Percentiles rank a stretch among this genome's conserved stretches.
Evolutionary conservation across 2,329 filamentous ascomycete genomes (phyloP).

Genomic region (Paecilomyces variotii): DNA sequence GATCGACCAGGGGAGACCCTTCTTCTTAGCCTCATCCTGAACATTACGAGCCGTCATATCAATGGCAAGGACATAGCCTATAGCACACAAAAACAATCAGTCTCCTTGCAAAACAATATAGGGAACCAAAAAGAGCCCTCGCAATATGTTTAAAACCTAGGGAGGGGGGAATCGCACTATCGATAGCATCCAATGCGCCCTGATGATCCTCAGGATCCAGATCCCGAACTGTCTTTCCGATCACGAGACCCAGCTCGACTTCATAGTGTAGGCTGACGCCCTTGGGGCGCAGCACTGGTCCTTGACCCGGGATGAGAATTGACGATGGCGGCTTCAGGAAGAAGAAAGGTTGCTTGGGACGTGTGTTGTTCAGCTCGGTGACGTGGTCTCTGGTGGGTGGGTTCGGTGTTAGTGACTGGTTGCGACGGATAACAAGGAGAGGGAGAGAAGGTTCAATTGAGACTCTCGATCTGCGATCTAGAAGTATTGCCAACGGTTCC

Average conservation of each 20-base stretch:
- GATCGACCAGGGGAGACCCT: slow-evolving; percentile 91
- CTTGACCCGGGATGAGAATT: slow-evolving; percentile 69
- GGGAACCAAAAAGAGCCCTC: neutral
- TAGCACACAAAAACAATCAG: slow-evolving; percentile 3
- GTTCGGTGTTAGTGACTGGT: slow-evolving; percentile 6
- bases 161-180: slow-evolving; percentile 45
- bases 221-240: slow-evolving; percentile 73
- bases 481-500: neutral
- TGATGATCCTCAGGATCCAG: slow-evolving; percentile 64
- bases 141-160: neutral
- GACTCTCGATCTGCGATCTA: neutral
- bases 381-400: slow-evolving; percentile 67
- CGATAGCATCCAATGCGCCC: slow-evolving; percentile 73
- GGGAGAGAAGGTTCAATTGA: slow-evolving; percentile 1
- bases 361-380: slow-evolving; percentile 76
- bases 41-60: slow-evolving; percentile 97
- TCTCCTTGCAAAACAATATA: slow-evolving; percentile 7
- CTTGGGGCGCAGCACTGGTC: slow-evolving; percentile 71
- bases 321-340: slow-evolving; percentile 92
- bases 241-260: slow-evolving; percentile 83
- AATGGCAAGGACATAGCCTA: slow-evolving; percentile 82
- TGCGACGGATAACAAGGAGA: slow-evolving; percentile 1
- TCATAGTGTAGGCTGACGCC: slow-evolving; percentile 89
- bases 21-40: slow-evolving; percentile 94
- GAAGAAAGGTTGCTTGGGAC: slow-evolving; percentile 95